These are phyloP conservation scores for Hypomyces rosellus DNA, from an alignment of 2,329 filamentous ascomycete species.

Conservation along the genomic window DNA sequence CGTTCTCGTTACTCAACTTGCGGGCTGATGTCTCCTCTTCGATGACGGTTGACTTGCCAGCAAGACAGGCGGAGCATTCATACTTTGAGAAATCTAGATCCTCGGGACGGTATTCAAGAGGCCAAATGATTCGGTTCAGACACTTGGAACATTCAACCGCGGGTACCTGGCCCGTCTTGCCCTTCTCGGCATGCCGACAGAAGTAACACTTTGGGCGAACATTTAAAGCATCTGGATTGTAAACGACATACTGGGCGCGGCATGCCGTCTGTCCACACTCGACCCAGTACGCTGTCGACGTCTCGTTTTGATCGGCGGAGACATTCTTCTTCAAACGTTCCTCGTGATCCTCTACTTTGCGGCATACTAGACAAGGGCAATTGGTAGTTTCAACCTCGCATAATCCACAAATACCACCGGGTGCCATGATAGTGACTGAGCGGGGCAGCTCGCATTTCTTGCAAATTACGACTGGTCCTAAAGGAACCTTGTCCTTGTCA, in stretches of 20 bases:
- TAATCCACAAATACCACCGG: conserved; percentile 33
- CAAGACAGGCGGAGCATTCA: conserved; percentile 35
- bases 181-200: conserved; percentile 30
- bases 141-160: conserved; percentile 40
- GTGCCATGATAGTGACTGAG: conserved; percentile 44
- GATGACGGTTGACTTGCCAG: conserved; percentile 29
- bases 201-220: conserved; percentile 44
- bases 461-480: conserved; percentile 39
- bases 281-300: conserved; percentile 36
- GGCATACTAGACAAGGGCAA: conserved; percentile 19
- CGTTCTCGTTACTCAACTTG: conserved; percentile 35
- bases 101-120: conserved; percentile 34
- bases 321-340: conserved; percentile 23
- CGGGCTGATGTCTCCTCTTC: conserved; percentile 31
- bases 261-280: conserved; percentile 39
- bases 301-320: conserved; percentile 22
- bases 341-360: conserved; percentile 18
- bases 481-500: conserved; percentile 33
- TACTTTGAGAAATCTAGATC: conserved; percentile 27
- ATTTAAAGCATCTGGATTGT: conserved; percentile 33
- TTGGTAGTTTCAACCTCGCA: conserved; percentile 23
- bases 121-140: conserved; percentile 42
- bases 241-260: conserved; percentile 45
- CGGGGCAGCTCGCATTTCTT: conserved; percentile 37
- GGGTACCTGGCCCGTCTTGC: conserved; percentile 23